Base-by-base conservation (phyloP, 2,329 filamentous ascomycete genomes). In the Fusarium haematococcum region DNA sequence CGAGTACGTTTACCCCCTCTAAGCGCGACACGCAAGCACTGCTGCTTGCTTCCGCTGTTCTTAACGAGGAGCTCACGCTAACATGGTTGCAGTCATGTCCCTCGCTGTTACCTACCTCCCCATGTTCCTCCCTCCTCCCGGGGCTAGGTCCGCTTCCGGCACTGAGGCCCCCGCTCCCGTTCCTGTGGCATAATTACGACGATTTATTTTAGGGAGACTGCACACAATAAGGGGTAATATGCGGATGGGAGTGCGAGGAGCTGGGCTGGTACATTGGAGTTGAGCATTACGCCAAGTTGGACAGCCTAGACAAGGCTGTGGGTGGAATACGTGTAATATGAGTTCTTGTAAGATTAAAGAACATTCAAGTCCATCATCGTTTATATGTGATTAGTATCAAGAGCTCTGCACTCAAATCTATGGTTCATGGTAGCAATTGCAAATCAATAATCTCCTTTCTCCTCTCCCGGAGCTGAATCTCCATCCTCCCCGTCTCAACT, bases 31-130 rank as follows among this genome's bases (percentile, higher is more conserved):
- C 57, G n/a, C 23, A n/a, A 32, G 16, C 16, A 6, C 20, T 16
- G 13, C 2, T 59, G 23, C 32, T 35, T 58, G 27, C 23, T 43
- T 25, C 37, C 37, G 23, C 23, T 23, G 16, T 20, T n/a, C 14
- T 25, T 13, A 18, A 43, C 27, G 3, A 39, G 30, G 14, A 54
- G n/a, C 32, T 18, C 5, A 18, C 41, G 41, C 77, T 80, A 30
- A 58, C 37, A 11, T 35, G 25, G 23, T 59, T 13, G 69, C 70
- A 92, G 90, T 91, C 69, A 89, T 92, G 88, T 87, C 90, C 43
- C 85, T 93, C 58, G 84, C 80, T 69, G 85, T 88, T 35, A 86
- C 85, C 61, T 89, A 89, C 71, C 82, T 88, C 63, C 86, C 86
- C 25, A 80, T 89, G 60, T 88, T 89, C 80, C 79, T 89, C 62